Evolutionary conservation across 2,329 filamentous ascomycete genomes (phyloP), one percentile per base, ranked within the genome.

Genomic region (Paramyrothecium roridum): DNA sequence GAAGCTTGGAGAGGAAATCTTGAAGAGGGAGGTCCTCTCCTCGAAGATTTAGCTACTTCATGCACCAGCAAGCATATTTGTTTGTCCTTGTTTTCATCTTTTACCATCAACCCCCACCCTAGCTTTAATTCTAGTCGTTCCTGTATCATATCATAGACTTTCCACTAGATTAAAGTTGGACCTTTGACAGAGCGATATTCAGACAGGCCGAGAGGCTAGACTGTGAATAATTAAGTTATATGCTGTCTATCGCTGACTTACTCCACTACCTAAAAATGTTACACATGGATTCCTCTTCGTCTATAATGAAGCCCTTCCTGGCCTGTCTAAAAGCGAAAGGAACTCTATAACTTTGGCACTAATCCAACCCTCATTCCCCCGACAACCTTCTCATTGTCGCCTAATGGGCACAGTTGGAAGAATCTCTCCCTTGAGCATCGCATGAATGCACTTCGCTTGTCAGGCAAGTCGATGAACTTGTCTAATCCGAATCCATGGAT

Each of bases 401-500:
- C 37, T 13, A 87, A 75, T 8, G 83, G 83, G 56, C 82, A 83
- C 19, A 88, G 69, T 67, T 88, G 85, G 72, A 90, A 90, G 76
- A 89, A 90, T 57, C 86, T 78, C 68, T 86, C 84, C 11, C 87
- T 73, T 48, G 81, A 82, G 63, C 86, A 86, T 58, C 79, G 77
- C 67, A 89, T 81, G 48, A 89, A 79, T 2, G 85, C 86, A 55
- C 86, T 86, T 37, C 88, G 79, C 76, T 91, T 90, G 63, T 90
- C 84, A 16, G 86, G 86, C 59, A 90, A 70, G 61, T 91, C 88
- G 60, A 90, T 83, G 60, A 88, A 85, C 72, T 88, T 88, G 63
- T 88, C 84, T 37, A 91, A 78, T 19, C 84, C 83, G 63, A 91
- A 86, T 1, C 89, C 89, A 63, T 90, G 86, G 53, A 87, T 83